Percentiles rank a stretch among this genome's conserved stretches.
These are phyloP conservation scores for Pichia cactophila DNA, from an alignment of 1,139 yeast species.

Conservation along the genomic window DNA sequence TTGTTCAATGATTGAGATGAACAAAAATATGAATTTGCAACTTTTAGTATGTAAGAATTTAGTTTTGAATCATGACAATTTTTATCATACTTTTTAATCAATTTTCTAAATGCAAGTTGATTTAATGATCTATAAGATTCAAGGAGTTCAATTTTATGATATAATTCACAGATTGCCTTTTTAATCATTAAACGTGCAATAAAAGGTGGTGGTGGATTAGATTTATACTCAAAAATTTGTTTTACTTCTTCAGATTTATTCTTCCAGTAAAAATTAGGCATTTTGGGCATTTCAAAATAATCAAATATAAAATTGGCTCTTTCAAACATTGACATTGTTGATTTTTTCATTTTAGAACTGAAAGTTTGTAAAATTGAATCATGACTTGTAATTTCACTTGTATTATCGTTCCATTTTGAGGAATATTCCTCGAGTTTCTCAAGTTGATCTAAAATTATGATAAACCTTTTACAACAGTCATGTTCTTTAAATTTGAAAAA, in stretches of 20 bases:
- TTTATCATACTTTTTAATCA: constrained; percentile 86
- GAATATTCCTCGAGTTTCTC: constrained; percentile 34
- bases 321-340: constrained; percentile 24
- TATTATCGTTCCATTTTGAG: neutral
- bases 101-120: constrained; percentile 81
- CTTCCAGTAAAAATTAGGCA: constrained; percentile 46
- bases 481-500: constrained; percentile 57
- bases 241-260: constrained; percentile 23
- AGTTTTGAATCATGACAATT: constrained; percentile 45
- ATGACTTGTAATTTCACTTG: neutral
- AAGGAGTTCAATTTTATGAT: constrained; percentile 69
- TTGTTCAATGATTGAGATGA: constrained; percentile 62
- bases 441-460: constrained; percentile 60
- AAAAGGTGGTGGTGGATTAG: constrained; percentile 45
- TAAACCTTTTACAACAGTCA: constrained; percentile 52
- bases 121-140: constrained; percentile 72
- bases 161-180: constrained; percentile 70
- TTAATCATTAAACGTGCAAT: constrained; percentile 72
- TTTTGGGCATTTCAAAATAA: constrained; percentile 48
- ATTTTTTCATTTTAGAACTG: constrained; percentile 15
- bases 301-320: constrained; percentile 29
- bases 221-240: constrained; percentile 18
- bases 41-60: constrained; percentile 49
- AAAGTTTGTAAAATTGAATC: constrained; percentile 11
- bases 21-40: constrained; percentile 48